Evolutionary conservation across 208 protist species (phyloP).

Genomic region (Wallacemonas sp.): DNA sequence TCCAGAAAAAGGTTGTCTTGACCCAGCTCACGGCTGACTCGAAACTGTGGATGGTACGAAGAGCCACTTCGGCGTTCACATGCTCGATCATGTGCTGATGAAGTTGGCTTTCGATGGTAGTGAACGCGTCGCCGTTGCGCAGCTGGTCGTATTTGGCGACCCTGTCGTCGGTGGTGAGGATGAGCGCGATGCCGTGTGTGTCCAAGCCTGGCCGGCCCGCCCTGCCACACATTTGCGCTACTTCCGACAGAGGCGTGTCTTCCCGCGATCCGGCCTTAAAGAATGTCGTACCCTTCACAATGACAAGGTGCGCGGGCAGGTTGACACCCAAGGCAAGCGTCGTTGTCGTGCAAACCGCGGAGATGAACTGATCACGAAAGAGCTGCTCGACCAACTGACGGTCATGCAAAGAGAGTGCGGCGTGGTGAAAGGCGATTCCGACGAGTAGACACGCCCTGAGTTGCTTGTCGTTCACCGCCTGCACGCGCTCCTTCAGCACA

Average conservation of each 20-base stretch:
- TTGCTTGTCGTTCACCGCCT: slow-evolving; percentile 65
- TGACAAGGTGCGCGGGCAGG: slow-evolving; percentile 90
- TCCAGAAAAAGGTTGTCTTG: slow-evolving; percentile 91
- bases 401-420: slow-evolving; percentile 74
- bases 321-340: slow-evolving; percentile 94
- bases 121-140: slow-evolving; percentile 32
- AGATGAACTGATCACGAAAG: slow-evolving; percentile 83
- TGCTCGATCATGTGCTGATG: slow-evolving; percentile 91
- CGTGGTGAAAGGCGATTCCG: slow-evolving; percentile 89
- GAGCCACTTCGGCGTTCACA: slow-evolving; percentile 92
- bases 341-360: slow-evolving; percentile 90
- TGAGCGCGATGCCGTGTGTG: slow-evolving; percentile 76
- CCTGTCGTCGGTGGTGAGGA: slow-evolving; percentile 81
- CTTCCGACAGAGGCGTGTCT: slow-evolving; percentile 96
- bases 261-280: slow-evolving; percentile 94
- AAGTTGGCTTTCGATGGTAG: slow-evolving; percentile 77
- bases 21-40: slow-evolving; percentile 77
- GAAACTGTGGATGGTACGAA: slow-evolving; percentile 87
- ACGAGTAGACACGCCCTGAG: slow-evolving; percentile 53
- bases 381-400: slow-evolving; percentile 80
- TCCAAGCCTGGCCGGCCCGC: slow-evolving; percentile 90
- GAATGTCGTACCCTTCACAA: slow-evolving; percentile 98
- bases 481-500: slow-evolving; percentile 26
- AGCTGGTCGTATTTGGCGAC: slow-evolving; percentile 63
- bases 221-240: slow-evolving; percentile 98